Evolutionary conservation across 2,329 filamentous ascomycete species (phyloP).

Genomic region (Epichloe scottii): DNA sequence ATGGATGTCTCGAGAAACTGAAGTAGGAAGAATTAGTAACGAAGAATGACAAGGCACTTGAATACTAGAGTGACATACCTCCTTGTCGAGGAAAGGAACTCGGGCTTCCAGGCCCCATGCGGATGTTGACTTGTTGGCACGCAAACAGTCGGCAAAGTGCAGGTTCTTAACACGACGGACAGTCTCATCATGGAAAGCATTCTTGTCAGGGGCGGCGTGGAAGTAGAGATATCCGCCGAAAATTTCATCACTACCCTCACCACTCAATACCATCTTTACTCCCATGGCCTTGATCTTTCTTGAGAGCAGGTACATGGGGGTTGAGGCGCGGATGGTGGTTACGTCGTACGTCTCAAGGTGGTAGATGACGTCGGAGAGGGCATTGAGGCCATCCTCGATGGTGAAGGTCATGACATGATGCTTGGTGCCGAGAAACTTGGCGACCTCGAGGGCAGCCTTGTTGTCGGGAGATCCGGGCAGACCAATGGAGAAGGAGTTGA

Average conservation of each 20-base stretch:
- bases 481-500: slow-evolving; percentile 98
- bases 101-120: slow-evolving; percentile 97
- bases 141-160: slow-evolving; percentile 88
- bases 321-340: slow-evolving; percentile 94
- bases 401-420: slow-evolving; percentile 98
- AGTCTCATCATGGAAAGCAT: slow-evolving; percentile 91
- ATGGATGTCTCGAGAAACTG: slow-evolving; percentile 84
- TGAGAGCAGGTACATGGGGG: slow-evolving; percentile 94
- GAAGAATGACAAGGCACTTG: not conserved
- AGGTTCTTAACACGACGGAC: slow-evolving; percentile 92
- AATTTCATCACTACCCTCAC: slow-evolving; percentile 95
- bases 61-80: slow-evolving; percentile 32
- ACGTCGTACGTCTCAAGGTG: slow-evolving; percentile 98
- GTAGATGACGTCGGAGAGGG: slow-evolving; percentile 93
- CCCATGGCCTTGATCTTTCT: slow-evolving; percentile 99
- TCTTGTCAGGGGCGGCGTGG: slow-evolving; percentile 81
- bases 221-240: slow-evolving; percentile 99
- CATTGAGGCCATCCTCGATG: slow-evolving; percentile 92
- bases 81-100: slow-evolving; percentile 94
- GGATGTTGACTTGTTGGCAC: slow-evolving; percentile 97
- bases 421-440: slow-evolving; percentile 92
- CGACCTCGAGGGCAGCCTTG: slow-evolving; percentile 81
- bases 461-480: slow-evolving; percentile 88
- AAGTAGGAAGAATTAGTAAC: not conserved
- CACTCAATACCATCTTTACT: slow-evolving; percentile 97